Conservation (phyloP, 768 basidiomycete genomes). For the Phanerochaete sordida region DNA sequence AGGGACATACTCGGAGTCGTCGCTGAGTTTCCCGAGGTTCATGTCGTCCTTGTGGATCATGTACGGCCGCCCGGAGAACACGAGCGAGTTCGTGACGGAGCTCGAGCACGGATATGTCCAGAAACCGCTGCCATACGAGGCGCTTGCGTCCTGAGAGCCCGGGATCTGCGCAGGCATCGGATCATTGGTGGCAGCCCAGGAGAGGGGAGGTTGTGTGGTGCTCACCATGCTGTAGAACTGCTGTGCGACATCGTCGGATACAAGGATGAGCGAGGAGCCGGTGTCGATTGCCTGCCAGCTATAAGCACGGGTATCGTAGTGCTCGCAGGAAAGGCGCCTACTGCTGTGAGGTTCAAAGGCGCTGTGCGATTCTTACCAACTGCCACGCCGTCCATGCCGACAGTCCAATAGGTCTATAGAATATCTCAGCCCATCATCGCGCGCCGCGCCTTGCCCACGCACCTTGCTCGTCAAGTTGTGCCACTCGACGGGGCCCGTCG, state of each 20-base stretch:
- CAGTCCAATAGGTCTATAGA: conserved; percentile 59
- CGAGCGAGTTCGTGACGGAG: conserved; percentile 34
- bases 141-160: conserved; percentile 34
- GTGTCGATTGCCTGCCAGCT: conserved; percentile 58
- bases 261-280: conserved; percentile 63
- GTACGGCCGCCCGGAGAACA: conserved; percentile 41
- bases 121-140: conserved; percentile 44
- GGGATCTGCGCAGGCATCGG: conserved; percentile 43
- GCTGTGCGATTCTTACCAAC: conserved; percentile 25
- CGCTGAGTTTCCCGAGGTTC: conserved; percentile 43
- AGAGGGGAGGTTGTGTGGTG: no score
- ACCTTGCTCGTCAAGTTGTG: conserved; percentile 29
- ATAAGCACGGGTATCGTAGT: neutral
- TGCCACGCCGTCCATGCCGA: conserved; percentile 43
- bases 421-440: neutral
- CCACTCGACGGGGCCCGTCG: conserved; percentile 34
- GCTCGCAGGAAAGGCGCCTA: conserved; percentile 22
- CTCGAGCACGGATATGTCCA: conserved; percentile 53
- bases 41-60: conserved; percentile 46
- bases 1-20: conserved; percentile 24
- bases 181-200: neutral
- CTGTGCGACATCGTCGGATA: conserved; percentile 40
- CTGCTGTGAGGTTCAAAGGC: conserved; percentile 33
- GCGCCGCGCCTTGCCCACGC: neutral
- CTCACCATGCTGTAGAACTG: conserved; percentile 45